Evolutionary conservation across 306 rosid species (phyloP).

Genomic region (Acacia melanoxylon): DNA sequence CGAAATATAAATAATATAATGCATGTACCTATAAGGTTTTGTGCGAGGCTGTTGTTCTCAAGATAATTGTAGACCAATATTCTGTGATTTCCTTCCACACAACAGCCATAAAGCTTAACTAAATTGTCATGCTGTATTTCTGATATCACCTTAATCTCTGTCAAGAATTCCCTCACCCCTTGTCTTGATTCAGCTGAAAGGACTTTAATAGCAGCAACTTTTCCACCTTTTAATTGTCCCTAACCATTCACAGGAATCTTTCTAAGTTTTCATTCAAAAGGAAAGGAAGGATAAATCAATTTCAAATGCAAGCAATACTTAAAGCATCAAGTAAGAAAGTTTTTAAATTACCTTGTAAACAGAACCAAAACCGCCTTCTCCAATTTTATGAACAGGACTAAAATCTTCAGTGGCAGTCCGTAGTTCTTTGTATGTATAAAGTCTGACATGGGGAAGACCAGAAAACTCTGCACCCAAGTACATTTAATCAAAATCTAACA

Average conservation of each 20-base stretch:
- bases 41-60: slow-evolving; percentile 86
- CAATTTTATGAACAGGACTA: slow-evolving; percentile 68
- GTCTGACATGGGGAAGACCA: slow-evolving; percentile 61
- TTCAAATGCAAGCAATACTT: slow-evolving; percentile 23
- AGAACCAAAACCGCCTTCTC: slow-evolving; percentile 98
- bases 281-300: slow-evolving; percentile 12
- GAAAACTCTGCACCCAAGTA: slow-evolving; percentile 53
- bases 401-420: slow-evolving; percentile 67
- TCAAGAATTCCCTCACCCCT: slow-evolving; percentile 88
- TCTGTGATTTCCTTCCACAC: slow-evolving; percentile 79
- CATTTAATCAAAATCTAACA: slow-evolving; percentile 27
- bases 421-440: slow-evolving; percentile 72
- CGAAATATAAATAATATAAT: slow-evolving; percentile 14
- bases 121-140: slow-evolving; percentile 83
- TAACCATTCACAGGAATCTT: slow-evolving; percentile 39
- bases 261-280: slow-evolving; percentile 20
- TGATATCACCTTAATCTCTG: slow-evolving; percentile 87
- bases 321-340: neutral
- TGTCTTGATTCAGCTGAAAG: slow-evolving; percentile 90
- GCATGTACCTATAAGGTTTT: slow-evolving; percentile 76
- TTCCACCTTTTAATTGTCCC: slow-evolving; percentile 86
- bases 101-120: slow-evolving; percentile 88
- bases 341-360: slow-evolving; percentile 72
- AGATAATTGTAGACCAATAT: slow-evolving; percentile 92
- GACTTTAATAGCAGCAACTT: slow-evolving; percentile 88